These are phyloP conservation scores for Kentomonas sorsogonicus DNA, from an alignment of 208 protist genomes.

Conservation along the genomic window DNA sequence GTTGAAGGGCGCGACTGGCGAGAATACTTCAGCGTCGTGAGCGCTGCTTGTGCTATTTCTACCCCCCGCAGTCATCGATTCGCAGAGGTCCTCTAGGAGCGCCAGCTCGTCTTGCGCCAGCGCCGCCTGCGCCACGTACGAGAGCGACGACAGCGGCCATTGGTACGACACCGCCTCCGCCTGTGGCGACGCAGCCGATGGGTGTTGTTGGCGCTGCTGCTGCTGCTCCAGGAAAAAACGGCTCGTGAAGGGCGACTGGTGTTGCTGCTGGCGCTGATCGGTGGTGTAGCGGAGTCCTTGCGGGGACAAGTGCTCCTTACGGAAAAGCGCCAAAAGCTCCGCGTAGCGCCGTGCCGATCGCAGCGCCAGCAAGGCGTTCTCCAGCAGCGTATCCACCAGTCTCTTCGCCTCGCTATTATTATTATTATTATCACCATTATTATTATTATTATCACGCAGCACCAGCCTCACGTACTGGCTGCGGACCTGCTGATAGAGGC, in stretches of 20 bases:
- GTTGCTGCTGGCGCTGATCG: too few species aligned
- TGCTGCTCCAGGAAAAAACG: too few species aligned
- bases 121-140: constrained; percentile 55
- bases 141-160: constrained; percentile 35
- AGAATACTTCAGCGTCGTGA: background rate
- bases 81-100: constrained; percentile 33
- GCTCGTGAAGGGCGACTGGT: too few species aligned
- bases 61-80: background rate
- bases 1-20: constrained; percentile 7
- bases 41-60: background rate
- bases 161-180: constrained; percentile 16
- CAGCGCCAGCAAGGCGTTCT: background rate
- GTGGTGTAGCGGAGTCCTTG: too few species aligned
- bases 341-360: too few species aligned
- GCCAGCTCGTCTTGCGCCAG: constrained; percentile 33
- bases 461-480: too few species aligned
- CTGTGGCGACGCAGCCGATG: too few species aligned
- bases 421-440: constrained; percentile 10
- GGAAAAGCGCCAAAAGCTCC: too few species aligned
- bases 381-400: background rate
- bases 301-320: too few species aligned
- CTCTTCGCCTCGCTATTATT: constrained; percentile 4
- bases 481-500: too few species aligned
- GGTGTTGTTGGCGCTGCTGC: too few species aligned
- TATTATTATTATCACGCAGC: constrained; percentile 13